Conservation (phyloP, 805 yeast species). For the Nakazawaea ernobii region DNA sequence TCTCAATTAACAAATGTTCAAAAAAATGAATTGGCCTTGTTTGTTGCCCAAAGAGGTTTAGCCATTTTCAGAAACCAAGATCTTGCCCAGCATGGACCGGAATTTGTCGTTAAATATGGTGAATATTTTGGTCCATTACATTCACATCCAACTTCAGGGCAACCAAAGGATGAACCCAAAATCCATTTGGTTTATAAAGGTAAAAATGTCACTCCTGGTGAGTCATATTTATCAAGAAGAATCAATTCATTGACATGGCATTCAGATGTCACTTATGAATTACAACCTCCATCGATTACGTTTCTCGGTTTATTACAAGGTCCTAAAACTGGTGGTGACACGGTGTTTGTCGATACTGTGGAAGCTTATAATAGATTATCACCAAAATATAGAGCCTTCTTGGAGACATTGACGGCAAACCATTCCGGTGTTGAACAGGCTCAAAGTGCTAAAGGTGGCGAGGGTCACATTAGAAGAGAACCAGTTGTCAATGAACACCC, state of each 20-base stretch:
- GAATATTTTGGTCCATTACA: constrained; percentile 40
- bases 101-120: constrained; percentile 36
- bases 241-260: constrained; percentile 37
- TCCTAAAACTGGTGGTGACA: constrained; percentile 38
- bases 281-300: constrained; percentile 56
- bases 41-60: constrained; percentile 43
- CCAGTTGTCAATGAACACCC: constrained; percentile 44
- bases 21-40: constrained; percentile 42
- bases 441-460: constrained; percentile 17
- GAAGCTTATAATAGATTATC: constrained; percentile 43
- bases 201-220: constrained; percentile 26
- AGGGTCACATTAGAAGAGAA: constrained; percentile 42
- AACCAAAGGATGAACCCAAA: constrained; percentile 38
- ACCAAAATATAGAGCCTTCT: constrained; percentile 36
- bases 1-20: constrained; percentile 33
- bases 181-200: constrained; percentile 36
- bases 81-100: constrained; percentile 31
- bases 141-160: constrained; percentile 44
- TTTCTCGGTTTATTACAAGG: constrained; percentile 42
- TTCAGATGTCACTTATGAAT: constrained; percentile 57
- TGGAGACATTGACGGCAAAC: constrained; percentile 35
- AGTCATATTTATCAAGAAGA: constrained; percentile 24
- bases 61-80: constrained; percentile 42
- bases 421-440: constrained; percentile 49
- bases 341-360: constrained; percentile 37